Percentiles rank a stretch among this genome's conserved stretches.
Conservation (phyloP, 768 basidiomycete genomes). For the Cytidiella melzeri region DNA sequence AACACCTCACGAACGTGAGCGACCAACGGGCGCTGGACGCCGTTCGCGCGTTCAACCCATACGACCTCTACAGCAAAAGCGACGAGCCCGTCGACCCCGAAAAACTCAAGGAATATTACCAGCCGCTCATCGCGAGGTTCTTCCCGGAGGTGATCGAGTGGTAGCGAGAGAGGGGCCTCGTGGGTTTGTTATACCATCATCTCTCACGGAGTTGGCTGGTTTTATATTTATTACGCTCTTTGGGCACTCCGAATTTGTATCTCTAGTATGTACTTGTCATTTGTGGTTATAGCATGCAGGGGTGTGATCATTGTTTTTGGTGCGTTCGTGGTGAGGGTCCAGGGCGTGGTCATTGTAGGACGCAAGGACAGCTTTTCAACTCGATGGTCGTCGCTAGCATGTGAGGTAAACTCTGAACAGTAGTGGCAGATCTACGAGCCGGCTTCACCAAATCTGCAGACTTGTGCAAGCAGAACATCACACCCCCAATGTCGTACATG, state of each 20-base stretch:
- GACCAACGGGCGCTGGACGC: slow-evolving; percentile 62
- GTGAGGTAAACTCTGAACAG: too few relatives aligned
- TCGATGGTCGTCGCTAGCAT: too few relatives aligned
- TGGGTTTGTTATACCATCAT: not conserved
- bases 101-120: slow-evolving; percentile 77
- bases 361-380: too few relatives aligned
- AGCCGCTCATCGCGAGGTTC: slow-evolving; percentile 74
- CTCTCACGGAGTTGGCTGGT: not conserved
- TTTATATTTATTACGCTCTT: too few relatives aligned
- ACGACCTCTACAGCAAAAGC: slow-evolving; percentile 89
- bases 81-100: slow-evolving; percentile 60
- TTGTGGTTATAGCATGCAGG: too few relatives aligned
- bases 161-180: slow-evolving; percentile 37
- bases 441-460: not conserved
- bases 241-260: too few relatives aligned
- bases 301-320: too few relatives aligned
- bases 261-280: too few relatives aligned
- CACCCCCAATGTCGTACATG: not conserved
- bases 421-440: not conserved
- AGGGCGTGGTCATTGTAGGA: too few relatives aligned
- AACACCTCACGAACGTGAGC: slow-evolving; percentile 69
- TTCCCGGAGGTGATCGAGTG: slow-evolving; percentile 81
- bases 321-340: too few relatives aligned
- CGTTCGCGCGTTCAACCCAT: slow-evolving; percentile 86
- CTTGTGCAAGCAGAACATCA: not conserved